A percentile compares a stretch with the other conserved stretches of the same genome.
These are phyloP conservation scores for Stephanodiscus minutulus DNA, from an alignment of 108 stramenopile species.

Conservation along the genomic window DNA sequence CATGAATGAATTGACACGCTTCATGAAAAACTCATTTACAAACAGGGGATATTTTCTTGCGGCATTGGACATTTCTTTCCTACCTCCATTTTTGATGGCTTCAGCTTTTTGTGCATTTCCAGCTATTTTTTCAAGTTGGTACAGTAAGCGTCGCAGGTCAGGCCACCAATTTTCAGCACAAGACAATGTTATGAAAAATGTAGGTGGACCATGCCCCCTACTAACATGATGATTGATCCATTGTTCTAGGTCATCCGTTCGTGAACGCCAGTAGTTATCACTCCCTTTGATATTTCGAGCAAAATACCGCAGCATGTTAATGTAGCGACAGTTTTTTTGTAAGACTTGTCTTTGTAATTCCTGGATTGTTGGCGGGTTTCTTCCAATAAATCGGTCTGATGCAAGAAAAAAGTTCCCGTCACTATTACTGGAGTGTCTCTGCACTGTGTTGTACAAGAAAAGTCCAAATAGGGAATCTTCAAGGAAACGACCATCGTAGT, in stretches of 20 bases:
- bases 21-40: conserved; percentile 6
- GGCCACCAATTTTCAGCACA: conserved; percentile 47
- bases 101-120: neutral
- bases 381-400: neutral
- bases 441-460: conserved; percentile 23
- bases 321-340: conserved; percentile 2
- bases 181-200: conserved; percentile 33
- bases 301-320: conserved; percentile 13
- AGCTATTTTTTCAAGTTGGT: conserved; percentile 1
- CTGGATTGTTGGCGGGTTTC: conserved; percentile 18
- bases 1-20: conserved; percentile 2
- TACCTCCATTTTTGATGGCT: neutral
- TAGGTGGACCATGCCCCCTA: conserved; percentile 30
- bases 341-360: conserved; percentile 17
- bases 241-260: conserved; percentile 15
- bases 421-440: conserved; percentile 9
- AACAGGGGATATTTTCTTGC: neutral
- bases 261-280: conserved; percentile 27
- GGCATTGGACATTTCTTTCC: neutral
- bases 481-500: conserved; percentile 28
- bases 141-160: conserved; percentile 16
- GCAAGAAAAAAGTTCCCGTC: conserved; percentile 22
- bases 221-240: conserved; percentile 41
- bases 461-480: conserved; percentile 9
- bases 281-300: conserved; percentile 9